Evolutionary conservation across 495 filamentous ascomycete genomes (phyloP).

Genomic region (Lasiosphaeris hirsuta): DNA sequence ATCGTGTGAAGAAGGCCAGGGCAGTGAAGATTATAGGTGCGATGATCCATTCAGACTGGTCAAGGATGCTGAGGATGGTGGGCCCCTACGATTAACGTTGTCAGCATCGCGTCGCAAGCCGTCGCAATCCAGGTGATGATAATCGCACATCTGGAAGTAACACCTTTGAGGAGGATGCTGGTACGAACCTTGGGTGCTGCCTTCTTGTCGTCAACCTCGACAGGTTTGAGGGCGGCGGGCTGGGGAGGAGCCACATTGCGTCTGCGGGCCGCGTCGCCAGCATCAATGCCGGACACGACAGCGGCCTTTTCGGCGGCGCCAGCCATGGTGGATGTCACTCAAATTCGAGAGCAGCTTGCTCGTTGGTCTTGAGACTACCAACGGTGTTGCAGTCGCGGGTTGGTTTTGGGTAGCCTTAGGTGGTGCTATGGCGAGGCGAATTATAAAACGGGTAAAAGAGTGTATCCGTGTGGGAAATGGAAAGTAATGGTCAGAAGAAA

Average conservation of each 20-base stretch:
- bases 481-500: conserved; percentile 6
- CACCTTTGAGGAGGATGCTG: not conserved
- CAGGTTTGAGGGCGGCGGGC: conserved; percentile 35
- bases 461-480: conserved; percentile 14
- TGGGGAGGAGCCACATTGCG: conserved; percentile 64
- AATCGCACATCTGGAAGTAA: not conserved
- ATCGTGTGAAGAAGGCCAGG: conserved; percentile 86
- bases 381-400: conserved; percentile 9
- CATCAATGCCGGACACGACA: conserved; percentile 64
- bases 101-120: conserved; percentile 11
- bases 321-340: conserved; percentile 40
- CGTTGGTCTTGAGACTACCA: not conserved
- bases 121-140: not conserved
- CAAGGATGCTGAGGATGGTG: conserved; percentile 60
- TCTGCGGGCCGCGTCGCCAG: conserved; percentile 65
- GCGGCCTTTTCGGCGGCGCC: conserved; percentile 41
- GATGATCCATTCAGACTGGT: conserved; percentile 80
- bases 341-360: not conserved
- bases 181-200: conserved; percentile 54
- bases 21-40: conserved; percentile 85
- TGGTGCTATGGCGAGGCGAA: conserved; percentile 20
- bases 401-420: conserved; percentile 7
- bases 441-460: conserved; percentile 27
- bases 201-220: conserved; percentile 59
- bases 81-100: conserved; percentile 33